phyloP scores from a whole-genome alignment of 768 basidiomycete genomes.

The Hygrophoropsis aurantiaca region DNA sequence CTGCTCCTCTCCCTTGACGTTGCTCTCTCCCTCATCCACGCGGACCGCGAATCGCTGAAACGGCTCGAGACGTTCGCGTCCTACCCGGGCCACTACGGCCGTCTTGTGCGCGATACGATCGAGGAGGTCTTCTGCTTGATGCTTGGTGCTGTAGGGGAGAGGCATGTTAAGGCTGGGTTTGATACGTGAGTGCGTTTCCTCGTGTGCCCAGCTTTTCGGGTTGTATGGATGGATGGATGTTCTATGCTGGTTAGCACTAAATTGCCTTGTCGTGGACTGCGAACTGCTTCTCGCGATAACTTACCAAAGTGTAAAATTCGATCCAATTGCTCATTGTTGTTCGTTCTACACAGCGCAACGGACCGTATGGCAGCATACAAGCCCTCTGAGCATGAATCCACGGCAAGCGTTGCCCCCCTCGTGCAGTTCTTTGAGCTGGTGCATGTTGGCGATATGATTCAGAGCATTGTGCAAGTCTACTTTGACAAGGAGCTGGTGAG shows the following conservation, averaged over 20 bases:
- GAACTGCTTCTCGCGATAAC: too few relatives aligned
- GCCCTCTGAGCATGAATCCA: slow-evolving; percentile 82
- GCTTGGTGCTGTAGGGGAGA: slow-evolving; percentile 71
- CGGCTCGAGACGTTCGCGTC: slow-evolving; percentile 86
- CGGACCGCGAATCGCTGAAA: slow-evolving; percentile 88
- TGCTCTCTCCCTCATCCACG: slow-evolving; percentile 89
- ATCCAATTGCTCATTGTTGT: too few relatives aligned
- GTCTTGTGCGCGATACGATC: slow-evolving; percentile 86
- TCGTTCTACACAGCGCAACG: slow-evolving; percentile 83
- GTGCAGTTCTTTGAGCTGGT: slow-evolving; percentile 98
- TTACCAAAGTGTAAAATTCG: too few relatives aligned
- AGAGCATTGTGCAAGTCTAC: slow-evolving; percentile 96
- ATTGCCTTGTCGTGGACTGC: too few relatives aligned
- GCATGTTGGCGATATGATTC: slow-evolving; percentile 95
- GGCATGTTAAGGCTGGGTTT: slow-evolving; percentile 84
- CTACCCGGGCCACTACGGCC: slow-evolving; percentile 87
- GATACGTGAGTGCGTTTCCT: slow-evolving; percentile 47
- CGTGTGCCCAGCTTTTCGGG: slow-evolving; percentile 12
- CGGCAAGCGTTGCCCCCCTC: slow-evolving; percentile 84
- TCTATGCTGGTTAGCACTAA: background rate
- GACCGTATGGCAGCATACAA: slow-evolving; percentile 88
- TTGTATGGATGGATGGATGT: background rate
- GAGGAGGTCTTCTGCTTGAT: slow-evolving; percentile 92
- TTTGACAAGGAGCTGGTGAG: slow-evolving; percentile 93
- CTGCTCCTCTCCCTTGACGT: slow-evolving; percentile 89